Evolutionary conservation across 2,329 filamentous ascomycete genomes (phyloP), one percentile per base, ranked within the genome.

Genomic region (Seiridium cupressi): DNA sequence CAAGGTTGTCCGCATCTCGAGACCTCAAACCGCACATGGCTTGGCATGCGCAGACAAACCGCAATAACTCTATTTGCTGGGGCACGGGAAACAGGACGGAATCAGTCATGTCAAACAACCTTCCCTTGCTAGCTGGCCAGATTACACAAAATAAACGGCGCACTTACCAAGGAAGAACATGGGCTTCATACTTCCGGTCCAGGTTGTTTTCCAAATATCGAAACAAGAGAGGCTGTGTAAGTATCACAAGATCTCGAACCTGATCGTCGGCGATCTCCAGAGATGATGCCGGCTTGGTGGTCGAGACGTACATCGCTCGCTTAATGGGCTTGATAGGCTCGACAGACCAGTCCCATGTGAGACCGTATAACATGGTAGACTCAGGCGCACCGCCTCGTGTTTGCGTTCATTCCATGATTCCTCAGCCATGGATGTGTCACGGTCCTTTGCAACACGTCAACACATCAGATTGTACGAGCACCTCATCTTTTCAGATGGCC

Each of bases 181-280:
- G 7, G 38, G 38, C 32, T 26, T n/a, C 8, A 38, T 34, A n/a
- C 36, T 31, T 31, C 32, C 10, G n/a, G n/a, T 40, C 51, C n/a
- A 38, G 51, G 51, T 38, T 53, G 51, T 38, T 53, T 11, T 36
- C 32, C 34, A 31, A 53, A 53, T 53, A 38, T 10, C 51, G 51
- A 53, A 53, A 53, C 51, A 40, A 38, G 51, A 53, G 51, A 36
- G 51, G 51, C 51, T 53, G 51, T 53, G 51, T 53, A 36, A n/a
- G 51, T 53, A 18, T 53, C 51, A 53, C 18, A 26, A 26, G 18
- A n/a, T 44, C 42, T 44, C 42, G 9, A n/a, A 44, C 9, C 42
- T 10, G n/a, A 10, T 44, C n/a, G 42, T n/a, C n/a, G 42, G n/a
- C 9, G 42, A 44, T 44, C 42, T 44, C n/a, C 9, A 44, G 42